A percentile compares a stretch with the other conserved stretches of the same genome.
These are phyloP conservation scores for Coniella lustricola DNA, from an alignment of 2,329 filamentous ascomycete species.

Conservation along the genomic window DNA sequence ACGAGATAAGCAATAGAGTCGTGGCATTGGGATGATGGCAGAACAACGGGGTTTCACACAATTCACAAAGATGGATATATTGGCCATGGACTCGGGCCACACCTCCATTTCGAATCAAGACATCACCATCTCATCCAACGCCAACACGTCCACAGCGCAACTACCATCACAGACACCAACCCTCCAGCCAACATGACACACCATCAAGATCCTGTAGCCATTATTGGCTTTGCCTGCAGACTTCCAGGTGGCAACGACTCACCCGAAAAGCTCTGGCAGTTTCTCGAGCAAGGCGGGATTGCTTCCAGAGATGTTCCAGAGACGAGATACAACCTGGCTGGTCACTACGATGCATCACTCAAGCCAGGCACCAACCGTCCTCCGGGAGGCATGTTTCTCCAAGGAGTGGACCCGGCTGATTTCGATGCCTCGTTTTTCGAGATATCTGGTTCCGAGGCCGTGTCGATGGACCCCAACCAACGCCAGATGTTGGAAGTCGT, in stretches of 20 bases:
- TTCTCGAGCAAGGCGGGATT: constrained; percentile 26
- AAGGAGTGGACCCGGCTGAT: constrained; percentile 25
- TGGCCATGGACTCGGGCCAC: no score
- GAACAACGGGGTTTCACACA: no score
- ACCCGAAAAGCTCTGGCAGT: constrained; percentile 31
- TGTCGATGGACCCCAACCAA: constrained; percentile 20
- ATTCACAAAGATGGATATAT: no score
- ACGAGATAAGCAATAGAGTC: no score
- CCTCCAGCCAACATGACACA: neutral
- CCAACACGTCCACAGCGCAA: no score
- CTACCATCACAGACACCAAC: no score
- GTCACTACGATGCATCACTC: constrained; percentile 29
- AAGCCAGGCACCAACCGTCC: constrained; percentile 29
- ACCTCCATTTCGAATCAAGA: no score
- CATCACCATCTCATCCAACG: neutral
- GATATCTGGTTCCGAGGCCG: constrained; percentile 14
- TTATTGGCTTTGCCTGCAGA: constrained; percentile 36
- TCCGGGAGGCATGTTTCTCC: constrained; percentile 20
- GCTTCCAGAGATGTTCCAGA: constrained; percentile 24
- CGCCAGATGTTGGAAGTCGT: constrained; percentile 19
- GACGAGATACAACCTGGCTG: constrained; percentile 27
- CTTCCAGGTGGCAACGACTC: constrained; percentile 31
- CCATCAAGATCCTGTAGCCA: constrained; percentile 29
- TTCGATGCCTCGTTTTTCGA: constrained; percentile 29
- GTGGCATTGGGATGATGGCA: no score